Evolutionary conservation across 2,329 filamentous ascomycete species (phyloP).

Genomic region (Clonostachys chloroleuca): DNA sequence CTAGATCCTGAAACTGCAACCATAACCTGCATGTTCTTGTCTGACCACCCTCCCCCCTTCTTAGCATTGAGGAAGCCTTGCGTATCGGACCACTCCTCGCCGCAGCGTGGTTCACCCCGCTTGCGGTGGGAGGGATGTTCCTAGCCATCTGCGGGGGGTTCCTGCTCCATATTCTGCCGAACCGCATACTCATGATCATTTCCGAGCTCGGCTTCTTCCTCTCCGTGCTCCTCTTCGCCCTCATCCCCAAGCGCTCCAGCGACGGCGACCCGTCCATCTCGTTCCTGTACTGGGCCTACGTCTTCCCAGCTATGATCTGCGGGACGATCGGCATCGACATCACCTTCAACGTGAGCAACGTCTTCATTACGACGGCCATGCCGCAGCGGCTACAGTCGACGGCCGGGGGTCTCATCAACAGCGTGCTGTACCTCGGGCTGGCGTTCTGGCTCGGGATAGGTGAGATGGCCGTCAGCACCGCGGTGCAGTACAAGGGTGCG

Average conservation of each 20-base stretch:
- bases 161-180: slow-evolving; percentile 62
- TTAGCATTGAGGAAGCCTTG: slow-evolving; percentile 40
- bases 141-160: slow-evolving; percentile 59
- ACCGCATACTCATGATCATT: slow-evolving; percentile 57
- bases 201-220: slow-evolving; percentile 56
- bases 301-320: slow-evolving; percentile 67
- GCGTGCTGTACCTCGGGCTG: slow-evolving; percentile 66
- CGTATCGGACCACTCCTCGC: slow-evolving; percentile 55
- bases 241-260: slow-evolving; percentile 51
- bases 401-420: slow-evolving; percentile 68
- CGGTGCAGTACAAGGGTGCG: slow-evolving; percentile 17
- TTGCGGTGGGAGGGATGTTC: slow-evolving; percentile 62
- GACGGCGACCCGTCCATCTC: slow-evolving; percentile 14
- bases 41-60: neutral
- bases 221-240: slow-evolving; percentile 57
- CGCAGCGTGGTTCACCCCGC: slow-evolving; percentile 65
- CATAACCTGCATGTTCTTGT: neutral
- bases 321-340: slow-evolving; percentile 72
- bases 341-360: slow-evolving; percentile 69
- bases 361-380: slow-evolving; percentile 72
- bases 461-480: slow-evolving; percentile 56
- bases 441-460: slow-evolving; percentile 67
- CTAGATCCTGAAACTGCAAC: neutral
- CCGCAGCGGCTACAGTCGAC: slow-evolving; percentile 64
- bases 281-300: slow-evolving; percentile 62